Conservation (phyloP, 176 grass and related monocot species). For the Saccharum officinarum region DNA sequence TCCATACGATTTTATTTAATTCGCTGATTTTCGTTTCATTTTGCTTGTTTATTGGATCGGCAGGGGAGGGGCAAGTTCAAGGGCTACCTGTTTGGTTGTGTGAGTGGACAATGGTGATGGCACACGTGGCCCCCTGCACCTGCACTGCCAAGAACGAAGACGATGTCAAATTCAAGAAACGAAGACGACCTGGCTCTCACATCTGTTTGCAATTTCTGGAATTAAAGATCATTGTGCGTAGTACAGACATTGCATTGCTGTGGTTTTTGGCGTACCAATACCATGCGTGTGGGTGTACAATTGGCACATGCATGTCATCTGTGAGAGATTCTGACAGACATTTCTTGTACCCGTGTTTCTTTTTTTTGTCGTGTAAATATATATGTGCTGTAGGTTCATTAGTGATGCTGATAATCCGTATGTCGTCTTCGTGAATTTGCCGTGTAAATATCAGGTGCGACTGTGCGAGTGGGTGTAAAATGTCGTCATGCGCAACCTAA, state of each 20-base stretch:
- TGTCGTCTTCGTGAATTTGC: no score
- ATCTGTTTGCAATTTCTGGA: not conserved
- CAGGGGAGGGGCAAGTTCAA: conserved; percentile 32
- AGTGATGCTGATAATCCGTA: not conserved
- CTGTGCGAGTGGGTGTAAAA: no score
- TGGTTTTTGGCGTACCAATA: not conserved
- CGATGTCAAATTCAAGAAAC: not conserved
- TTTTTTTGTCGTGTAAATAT: not conserved
- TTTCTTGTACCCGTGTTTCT: not conserved
- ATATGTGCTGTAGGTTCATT: not conserved
- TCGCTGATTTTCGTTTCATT: not conserved
- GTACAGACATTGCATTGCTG: no score
- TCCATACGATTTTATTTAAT: not conserved
- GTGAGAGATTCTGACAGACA: not conserved
- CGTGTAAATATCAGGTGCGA: no score
- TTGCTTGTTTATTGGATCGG: not conserved
- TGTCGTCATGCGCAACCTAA: no score
- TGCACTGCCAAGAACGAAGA: not conserved
- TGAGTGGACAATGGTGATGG: conserved; percentile 29
- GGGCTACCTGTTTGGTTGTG: conserved; percentile 49
- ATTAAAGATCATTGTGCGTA: no score
- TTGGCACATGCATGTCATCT: not conserved
- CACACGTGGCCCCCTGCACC: not conserved
- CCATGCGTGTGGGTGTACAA: not conserved
- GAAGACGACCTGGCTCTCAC: no score